These are phyloP conservation scores for Avena eriantha DNA, from an alignment of 176 grass and related monocot genomes.

Conservation along the genomic window DNA sequence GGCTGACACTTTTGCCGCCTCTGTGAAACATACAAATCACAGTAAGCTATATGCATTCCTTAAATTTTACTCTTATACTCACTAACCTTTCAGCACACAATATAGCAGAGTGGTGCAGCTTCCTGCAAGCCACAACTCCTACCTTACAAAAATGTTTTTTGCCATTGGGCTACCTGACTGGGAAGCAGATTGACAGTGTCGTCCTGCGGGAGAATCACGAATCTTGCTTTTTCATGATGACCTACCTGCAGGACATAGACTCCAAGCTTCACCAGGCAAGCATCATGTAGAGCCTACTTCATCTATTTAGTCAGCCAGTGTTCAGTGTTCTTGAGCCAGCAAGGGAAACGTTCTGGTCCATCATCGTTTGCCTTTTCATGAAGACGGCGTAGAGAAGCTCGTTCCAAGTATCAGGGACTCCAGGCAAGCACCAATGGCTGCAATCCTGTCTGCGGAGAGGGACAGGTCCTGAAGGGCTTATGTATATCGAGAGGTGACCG, in stretches of 20 bases:
- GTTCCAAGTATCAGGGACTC: conserved; percentile 94
- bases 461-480: conserved; percentile 57
- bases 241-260: not conserved
- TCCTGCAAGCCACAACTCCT: conserved; percentile 35
- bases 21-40: conserved; percentile 30
- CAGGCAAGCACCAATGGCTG: conserved; percentile 98
- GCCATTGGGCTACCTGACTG: not conserved
- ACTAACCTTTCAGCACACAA: conserved; percentile 11
- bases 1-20: not conserved
- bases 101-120: conserved; percentile 32
- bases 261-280: not conserved
- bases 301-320: conserved; percentile 26
- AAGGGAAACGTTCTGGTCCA: conserved; percentile 20
- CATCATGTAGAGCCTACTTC: not conserved
- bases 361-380: conserved; percentile 50
- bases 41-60: not conserved
- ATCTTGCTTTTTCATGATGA: not conserved
- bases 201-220: not conserved
- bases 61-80: conserved; percentile 24
- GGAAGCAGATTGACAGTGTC: not conserved
- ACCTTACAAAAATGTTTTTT: conserved; percentile 35
- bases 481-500: conserved; percentile 77
- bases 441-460: conserved; percentile 81
- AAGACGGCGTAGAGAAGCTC: conserved; percentile 79
- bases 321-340: conserved; percentile 13